phyloP scores from a whole-genome alignment of 1,284 basidiomycete species.

The Golubevia sp. region DNA sequence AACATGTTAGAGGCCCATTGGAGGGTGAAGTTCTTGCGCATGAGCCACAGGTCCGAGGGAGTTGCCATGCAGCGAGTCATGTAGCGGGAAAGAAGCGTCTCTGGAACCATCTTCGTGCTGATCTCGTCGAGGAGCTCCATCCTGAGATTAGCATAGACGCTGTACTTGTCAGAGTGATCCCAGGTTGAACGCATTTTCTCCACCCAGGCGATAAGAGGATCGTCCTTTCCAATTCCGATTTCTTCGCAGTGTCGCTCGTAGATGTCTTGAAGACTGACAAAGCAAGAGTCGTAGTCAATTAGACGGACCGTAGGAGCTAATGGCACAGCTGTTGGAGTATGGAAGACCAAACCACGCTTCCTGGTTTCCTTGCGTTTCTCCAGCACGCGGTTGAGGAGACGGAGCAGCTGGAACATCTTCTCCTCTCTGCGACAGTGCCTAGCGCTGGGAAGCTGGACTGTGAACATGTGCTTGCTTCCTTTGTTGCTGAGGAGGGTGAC shows the following conservation, averaged over 20 bases:
- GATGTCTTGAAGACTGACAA: constrained; percentile 88
- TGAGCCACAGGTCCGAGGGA: constrained; percentile 88
- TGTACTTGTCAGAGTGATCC: constrained; percentile 15
- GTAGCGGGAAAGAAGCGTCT: constrained; percentile 85
- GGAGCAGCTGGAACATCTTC: constrained; percentile 85
- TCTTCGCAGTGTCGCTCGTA: constrained; percentile 86
- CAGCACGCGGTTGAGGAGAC: constrained; percentile 78
- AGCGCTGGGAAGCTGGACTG: constrained; percentile 85
- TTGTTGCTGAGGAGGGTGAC: constrained; percentile 92
- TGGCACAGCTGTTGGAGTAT: constrained; percentile 84
- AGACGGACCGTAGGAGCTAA: constrained; percentile 83
- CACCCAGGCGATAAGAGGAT: constrained; percentile 67
- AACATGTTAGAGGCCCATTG: constrained; percentile 88
- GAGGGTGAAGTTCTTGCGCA: constrained; percentile 93
- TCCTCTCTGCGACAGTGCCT: constrained; percentile 91
- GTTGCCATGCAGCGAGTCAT: constrained; percentile 84
- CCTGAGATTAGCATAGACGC: constrained; percentile 74
- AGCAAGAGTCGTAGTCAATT: constrained; percentile 87
- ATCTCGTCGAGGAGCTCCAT: constrained; percentile 93
- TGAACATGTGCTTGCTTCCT: constrained; percentile 83
- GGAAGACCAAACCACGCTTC: constrained; percentile 88
- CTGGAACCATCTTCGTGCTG: constrained; percentile 83
- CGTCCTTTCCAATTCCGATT: constrained; percentile 80
- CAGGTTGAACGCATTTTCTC: constrained; percentile 56
- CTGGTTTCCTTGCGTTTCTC: constrained; percentile 81